Conservation (phyloP, 345 rosid genomes). For the Kandelia obovata region DNA sequence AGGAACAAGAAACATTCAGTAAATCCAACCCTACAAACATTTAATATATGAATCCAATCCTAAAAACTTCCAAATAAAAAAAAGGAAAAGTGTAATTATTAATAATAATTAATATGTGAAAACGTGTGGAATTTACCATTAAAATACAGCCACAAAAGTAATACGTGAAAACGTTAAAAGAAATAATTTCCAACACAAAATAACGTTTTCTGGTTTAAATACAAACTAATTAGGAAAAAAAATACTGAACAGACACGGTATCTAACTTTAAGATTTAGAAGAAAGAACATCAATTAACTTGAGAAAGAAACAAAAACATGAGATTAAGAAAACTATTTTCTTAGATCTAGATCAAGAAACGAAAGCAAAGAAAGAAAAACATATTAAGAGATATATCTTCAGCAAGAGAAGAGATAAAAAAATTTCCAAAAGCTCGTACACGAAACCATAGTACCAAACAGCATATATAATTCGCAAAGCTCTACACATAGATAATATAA, state of each 20-base stretch:
- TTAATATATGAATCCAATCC: no score
- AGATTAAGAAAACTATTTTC: no score
- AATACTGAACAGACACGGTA: no score
- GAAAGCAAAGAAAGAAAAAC: not conserved
- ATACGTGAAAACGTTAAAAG: not conserved
- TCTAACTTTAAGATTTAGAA: no score
- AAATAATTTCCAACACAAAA: no score
- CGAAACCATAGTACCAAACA: not conserved
- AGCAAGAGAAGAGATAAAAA: not conserved
- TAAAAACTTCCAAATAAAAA: not conserved
- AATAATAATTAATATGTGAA: not conserved
- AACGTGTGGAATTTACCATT: constrained; percentile 22
- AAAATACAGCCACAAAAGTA: constrained; percentile 20
- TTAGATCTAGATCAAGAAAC: not conserved
- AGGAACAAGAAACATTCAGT: no score
- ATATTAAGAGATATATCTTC: not conserved
- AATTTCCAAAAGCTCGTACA: not conserved
- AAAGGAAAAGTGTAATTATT: not conserved
- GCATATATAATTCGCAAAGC: not conserved
- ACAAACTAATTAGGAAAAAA: no score
- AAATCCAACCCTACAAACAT: no score
- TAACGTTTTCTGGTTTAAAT: no score
- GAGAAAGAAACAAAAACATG: no score
- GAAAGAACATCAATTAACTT: no score
- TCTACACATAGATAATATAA: not conserved